Base-by-base conservation (phyloP, 495 filamentous ascomycete genomes). In the Tuber microsphaerosporum region DNA sequence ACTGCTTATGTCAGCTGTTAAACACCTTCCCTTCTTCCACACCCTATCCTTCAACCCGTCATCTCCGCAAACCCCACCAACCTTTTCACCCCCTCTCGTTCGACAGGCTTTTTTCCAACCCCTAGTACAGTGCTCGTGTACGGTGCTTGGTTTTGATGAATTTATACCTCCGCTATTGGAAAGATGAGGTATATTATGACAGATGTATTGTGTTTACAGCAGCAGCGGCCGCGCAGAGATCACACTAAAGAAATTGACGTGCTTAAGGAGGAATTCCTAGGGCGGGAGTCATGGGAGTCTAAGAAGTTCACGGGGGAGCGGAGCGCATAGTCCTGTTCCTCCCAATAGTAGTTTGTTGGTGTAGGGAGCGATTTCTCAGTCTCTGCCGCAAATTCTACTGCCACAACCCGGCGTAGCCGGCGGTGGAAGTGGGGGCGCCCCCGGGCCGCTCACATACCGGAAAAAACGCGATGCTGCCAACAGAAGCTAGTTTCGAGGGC, bases 401-500 rank as follows among this genome's bases (percentile, higher is more conserved):
- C 34, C 34, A 37, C 34, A 37, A 37, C 69, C 78, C 16, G 76
- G 68, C 3, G 9, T 80, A 20, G 74, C 37, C 37, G 43, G 75
- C 14, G 74, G 43, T 4, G 43, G 43, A 20, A 20, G 31, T 71
- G 20, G 43, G 39, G 2, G 71, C 73, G 0, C 81, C 81, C 7
- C 81, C 81, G 1, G 81, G 81, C 6, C 41, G 81, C 10, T 72
- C 75, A 0, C 79, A 82, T 70, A 71, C 80, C 0, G 81, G 81
- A 3, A 71, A 71, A 17, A 81, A 75, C 46, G 81, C 80, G 14
- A 82, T 82, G 81, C 34, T 82, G 17, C 81, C 81, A 10, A 82
- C 81, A 4, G 81, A 82, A 45, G 75, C 76, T 41, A 79, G 80
- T 22, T 82, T 82, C 70, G 81, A 82, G 46, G 81, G 81, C 7